Evolutionary conservation across 2,329 filamentous ascomycete genomes (phyloP), one percentile per base, ranked within the genome.

Genomic region (Cordyceps javanica): DNA sequence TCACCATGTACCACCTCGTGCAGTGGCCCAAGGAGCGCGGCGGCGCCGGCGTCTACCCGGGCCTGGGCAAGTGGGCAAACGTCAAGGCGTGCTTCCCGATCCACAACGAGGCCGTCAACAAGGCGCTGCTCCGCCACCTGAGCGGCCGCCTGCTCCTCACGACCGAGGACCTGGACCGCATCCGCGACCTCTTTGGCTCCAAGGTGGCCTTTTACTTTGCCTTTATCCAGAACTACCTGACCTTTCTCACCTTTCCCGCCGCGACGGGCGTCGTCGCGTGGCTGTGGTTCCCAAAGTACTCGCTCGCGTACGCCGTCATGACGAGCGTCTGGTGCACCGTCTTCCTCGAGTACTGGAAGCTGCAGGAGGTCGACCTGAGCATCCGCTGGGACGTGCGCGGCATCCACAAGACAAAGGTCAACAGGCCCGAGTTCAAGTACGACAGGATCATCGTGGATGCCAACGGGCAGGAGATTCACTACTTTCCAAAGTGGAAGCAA

Each of bases 261-360:
- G 75, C 76, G 2, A 85, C 88, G 28, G 89, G 89, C 1, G 70
- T 87, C n/a, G 69, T 83, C 1, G 82, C 85, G 14, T 91, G 87
- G 86, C 70, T 85, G 2, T 79, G 88, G 59, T 73, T 90, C 0
- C 84, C 87, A 10, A 79, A 83, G 28, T 91, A 89, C 72, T 91
- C 89, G 0, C 77, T 86, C 14, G 70, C 84, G 19, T 91, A 90
- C 65, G 88, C 83, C 5, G 73, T 87, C 5, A 72, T 85, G 23
- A 88, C 83, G 57, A 82, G 83, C 30, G 70, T 90, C 7, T 90
- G 88, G 82, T 87, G 86, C 63, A 83, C 87, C 8, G 76, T 89
- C 3, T 91, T 91, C 62, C 80, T 90, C 13, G 89, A 92, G 66
- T 91, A 85, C 69, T 92, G 89, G 89, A 91, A 89, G 70, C 82